Evolutionary conservation across 2,329 filamentous ascomycete genomes (phyloP).

Genomic region (Canariomyces notabilis): DNA sequence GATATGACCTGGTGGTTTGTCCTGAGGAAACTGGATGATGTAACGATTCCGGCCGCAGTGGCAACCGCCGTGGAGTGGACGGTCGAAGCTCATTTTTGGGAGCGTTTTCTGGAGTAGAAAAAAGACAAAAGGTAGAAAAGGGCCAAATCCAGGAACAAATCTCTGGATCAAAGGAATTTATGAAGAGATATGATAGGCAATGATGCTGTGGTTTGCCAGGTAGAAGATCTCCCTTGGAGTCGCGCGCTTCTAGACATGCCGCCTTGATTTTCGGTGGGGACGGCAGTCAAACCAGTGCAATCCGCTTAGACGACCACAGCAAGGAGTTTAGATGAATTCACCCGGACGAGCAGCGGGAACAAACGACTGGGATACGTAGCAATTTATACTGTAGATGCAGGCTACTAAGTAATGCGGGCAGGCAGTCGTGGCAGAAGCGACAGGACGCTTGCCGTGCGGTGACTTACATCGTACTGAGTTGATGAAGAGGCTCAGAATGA

Average conservation of each 20-base stretch:
- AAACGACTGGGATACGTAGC: background rate
- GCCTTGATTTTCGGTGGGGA: background rate
- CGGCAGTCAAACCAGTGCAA: background rate
- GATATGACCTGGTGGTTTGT: conserved; percentile 38
- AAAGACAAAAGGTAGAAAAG: too few species aligned
- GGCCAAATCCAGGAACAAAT: too few species aligned
- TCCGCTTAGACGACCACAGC: background rate
- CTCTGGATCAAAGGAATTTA: too few species aligned
- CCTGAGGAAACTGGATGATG: conserved; percentile 62
- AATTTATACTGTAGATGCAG: background rate
- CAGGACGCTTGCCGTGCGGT: background rate
- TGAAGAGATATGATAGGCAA: background rate
- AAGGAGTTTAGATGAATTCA: background rate
- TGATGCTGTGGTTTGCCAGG: background rate
- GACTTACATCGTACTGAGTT: background rate
- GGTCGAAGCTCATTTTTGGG: conserved; percentile 40
- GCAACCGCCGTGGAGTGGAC: conserved; percentile 69
- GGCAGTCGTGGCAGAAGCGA: background rate
- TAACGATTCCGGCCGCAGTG: conserved; percentile 84
- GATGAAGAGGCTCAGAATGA: background rate
- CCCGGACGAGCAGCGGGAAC: background rate
- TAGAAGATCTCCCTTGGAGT: background rate
- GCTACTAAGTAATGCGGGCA: background rate
- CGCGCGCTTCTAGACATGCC: background rate
- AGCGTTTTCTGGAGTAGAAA: background rate